phyloP scores from a whole-genome alignment of 139 green algal species.

The Penium margaritaceum region DNA sequence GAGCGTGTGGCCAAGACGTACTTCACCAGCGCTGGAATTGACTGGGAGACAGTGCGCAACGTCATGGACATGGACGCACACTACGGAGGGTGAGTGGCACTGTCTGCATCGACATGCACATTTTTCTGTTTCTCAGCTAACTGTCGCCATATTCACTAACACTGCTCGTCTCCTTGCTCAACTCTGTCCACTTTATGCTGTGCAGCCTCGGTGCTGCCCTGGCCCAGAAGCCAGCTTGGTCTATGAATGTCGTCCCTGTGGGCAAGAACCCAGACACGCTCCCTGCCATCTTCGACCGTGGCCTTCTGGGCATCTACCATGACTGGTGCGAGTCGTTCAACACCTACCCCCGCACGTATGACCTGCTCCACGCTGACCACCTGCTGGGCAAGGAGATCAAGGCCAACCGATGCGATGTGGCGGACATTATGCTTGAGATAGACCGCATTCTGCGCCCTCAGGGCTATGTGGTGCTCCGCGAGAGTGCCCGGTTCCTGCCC shows the following conservation, averaged over 20 bases:
- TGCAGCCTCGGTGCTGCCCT: conserved; percentile 32
- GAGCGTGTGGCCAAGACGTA: conserved; percentile 11
- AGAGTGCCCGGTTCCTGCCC: background rate
- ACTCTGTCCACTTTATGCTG: no score
- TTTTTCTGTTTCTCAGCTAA: no score
- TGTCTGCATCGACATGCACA: no score
- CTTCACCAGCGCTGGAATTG: conserved; percentile 8
- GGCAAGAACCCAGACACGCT: conserved; percentile 27
- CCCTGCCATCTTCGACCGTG: conserved; percentile 40
- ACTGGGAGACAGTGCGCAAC: conserved; percentile 31
- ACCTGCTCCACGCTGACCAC: conserved; percentile 34
- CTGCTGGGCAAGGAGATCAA: no score
- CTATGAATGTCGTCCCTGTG: conserved; percentile 42
- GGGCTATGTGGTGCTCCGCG: conserved; percentile 26
- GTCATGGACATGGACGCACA: conserved; percentile 41
- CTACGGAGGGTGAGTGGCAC: conserved; percentile 37
- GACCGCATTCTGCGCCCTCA: conserved; percentile 30
- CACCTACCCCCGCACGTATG: conserved; percentile 39
- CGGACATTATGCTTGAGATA: conserved; percentile 26
- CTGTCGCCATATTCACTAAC: no score
- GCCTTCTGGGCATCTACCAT: conserved; percentile 35
- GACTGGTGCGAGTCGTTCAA: conserved; percentile 45
- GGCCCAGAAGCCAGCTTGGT: conserved; percentile 11
- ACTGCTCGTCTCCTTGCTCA: no score
- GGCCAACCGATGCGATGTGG: background rate